A percentile compares a stretch with the other conserved stretches of the same genome.
phyloP scores from a whole-genome alignment of 805 yeast genomes.

The Saccharomycopsis fermentans region DNA sequence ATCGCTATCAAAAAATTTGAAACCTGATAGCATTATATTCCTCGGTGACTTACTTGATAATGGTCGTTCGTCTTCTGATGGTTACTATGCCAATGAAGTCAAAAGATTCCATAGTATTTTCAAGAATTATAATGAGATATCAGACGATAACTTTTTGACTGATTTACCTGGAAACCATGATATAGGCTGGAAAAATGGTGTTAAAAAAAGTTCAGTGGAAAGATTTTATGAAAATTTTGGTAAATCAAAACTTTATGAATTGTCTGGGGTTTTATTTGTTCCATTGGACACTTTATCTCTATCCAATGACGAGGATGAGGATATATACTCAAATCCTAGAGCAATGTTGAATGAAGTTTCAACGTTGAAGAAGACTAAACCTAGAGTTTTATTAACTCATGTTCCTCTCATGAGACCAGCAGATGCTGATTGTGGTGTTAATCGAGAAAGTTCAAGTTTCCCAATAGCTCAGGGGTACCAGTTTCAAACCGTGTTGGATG shows the following conservation, averaged over 20 bases:
- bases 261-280: constrained; percentile 62
- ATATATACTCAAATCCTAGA: constrained; percentile 37
- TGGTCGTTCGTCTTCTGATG: constrained; percentile 66
- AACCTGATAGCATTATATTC: constrained; percentile 70
- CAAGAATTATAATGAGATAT: constrained; percentile 35
- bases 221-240: constrained; percentile 73
- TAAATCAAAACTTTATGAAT: constrained; percentile 34
- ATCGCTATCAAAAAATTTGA: constrained; percentile 42
- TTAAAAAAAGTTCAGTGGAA: constrained; percentile 44
- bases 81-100: constrained; percentile 48
- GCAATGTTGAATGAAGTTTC: constrained; percentile 38
- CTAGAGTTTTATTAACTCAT: constrained; percentile 69
- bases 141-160: constrained; percentile 30
- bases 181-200: constrained; percentile 79
- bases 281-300: constrained; percentile 76
- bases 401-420: constrained; percentile 76
- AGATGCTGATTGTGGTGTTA: constrained; percentile 60
- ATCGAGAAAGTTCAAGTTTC: constrained; percentile 61
- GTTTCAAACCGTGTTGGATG: constrained; percentile 77
- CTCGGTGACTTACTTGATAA: constrained; percentile 93
- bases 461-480: constrained; percentile 71
- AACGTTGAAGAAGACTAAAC: constrained; percentile 27
- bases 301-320: constrained; percentile 44
- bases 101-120: constrained; percentile 58
- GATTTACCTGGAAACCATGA: constrained; percentile 89